Base-by-base conservation (phyloP, 495 filamentous ascomycete genomes). In the Saxophila tyrrhenica region DNA sequence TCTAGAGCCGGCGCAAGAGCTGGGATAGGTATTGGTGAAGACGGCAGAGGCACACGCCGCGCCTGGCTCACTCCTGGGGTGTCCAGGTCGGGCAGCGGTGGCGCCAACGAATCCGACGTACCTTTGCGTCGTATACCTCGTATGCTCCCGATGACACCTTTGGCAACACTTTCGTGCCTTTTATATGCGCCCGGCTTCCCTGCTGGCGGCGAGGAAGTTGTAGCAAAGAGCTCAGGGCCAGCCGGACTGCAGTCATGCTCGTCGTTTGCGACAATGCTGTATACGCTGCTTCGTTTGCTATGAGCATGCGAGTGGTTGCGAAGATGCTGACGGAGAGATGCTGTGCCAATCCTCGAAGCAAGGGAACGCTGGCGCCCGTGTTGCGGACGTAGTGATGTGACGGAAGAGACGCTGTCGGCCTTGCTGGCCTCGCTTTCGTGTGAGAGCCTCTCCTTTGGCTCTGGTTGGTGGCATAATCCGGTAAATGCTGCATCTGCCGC, bases 1-100 rank as follows among this genome's bases (percentile, higher is more conserved):
- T 48, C 39, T 21, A 59, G 24, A 1, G 51, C 51, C 17, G 57
- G 57, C 20, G 57, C 44, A 13, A 46, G 15, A 3, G 38, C n/a
- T 10, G 57, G 51, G 8, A 55, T 59, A 22, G 38, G 17, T 39
- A 59, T 52, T 1, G 57, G 53, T 8, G 41, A 42, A 3, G 57
- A 52, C 1, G 48, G 57, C 42, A 50, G 22, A 11, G 49, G 47
- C 2, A 52, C 23, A 1, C 13, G 16, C 10, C 19, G 15, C 19
- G 50, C 46, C 13, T 21, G 21, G 5, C 22, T 32, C 23, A 10
- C 17, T 3, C 9, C n/a, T 16, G 20, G 17, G 5, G n/a, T 43
- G 38, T 45, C 10, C 17, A 49, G 42, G 20, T 32, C 32, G 1
- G 3, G n/a, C 8, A 9, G 3, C 19, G 22, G 39, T 24, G 29